Conservation (phyloP, 345 rosid genomes). For the Acer yangbiense region DNA sequence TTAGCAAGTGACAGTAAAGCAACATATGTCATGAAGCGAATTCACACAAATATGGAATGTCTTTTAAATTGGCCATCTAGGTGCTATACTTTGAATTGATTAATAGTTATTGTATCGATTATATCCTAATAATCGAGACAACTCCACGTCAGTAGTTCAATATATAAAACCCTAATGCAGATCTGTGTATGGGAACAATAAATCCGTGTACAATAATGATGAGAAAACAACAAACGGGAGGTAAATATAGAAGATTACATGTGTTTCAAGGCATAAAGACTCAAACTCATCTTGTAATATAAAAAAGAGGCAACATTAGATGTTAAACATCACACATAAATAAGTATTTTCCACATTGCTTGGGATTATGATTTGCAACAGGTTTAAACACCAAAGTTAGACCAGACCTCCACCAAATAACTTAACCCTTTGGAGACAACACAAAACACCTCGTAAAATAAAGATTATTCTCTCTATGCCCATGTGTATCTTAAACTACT, state of each 20-base stretch:
- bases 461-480: not conserved
- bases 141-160: not conserved
- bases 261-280: constrained; percentile 52
- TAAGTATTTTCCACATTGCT: not conserved
- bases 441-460: not conserved
- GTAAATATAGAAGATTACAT: constrained; percentile 39
- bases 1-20: not conserved
- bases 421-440: not conserved
- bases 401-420: not conserved
- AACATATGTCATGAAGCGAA: not conserved
- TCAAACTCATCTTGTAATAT: constrained; percentile 66
- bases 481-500: not conserved
- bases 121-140: not conserved
- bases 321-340: not conserved
- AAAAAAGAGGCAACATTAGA: constrained; percentile 16
- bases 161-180: not conserved
- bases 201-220: not conserved
- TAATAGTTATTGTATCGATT: not conserved
- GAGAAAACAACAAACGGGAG: not conserved
- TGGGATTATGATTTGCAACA: not conserved
- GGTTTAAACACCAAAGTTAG: not conserved
- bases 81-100: not conserved
- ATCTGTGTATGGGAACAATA: too few species aligned
- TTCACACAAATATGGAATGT: not conserved
- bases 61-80: not conserved